Conservation (phyloP, 805 yeast genomes). For the Candida ovalis region DNA sequence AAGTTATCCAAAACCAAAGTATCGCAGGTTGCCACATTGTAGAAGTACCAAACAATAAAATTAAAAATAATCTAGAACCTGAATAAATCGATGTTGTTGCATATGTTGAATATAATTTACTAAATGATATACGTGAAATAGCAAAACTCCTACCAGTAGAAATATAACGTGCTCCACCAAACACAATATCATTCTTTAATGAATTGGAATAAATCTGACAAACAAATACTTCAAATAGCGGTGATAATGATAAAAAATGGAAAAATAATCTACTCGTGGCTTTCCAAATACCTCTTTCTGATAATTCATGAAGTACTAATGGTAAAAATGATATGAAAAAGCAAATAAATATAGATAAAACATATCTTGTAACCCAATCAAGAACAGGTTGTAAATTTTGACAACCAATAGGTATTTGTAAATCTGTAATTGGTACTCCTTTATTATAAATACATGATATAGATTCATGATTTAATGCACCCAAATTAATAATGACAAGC, state of each 20-base stretch:
- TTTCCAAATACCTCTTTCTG: constrained; percentile 80
- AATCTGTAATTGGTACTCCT: constrained; percentile 67
- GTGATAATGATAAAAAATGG: constrained; percentile 80
- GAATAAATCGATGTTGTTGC: constrained; percentile 72
- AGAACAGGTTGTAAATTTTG: constrained; percentile 81
- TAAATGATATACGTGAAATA: constrained; percentile 71
- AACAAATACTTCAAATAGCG: constrained; percentile 90
- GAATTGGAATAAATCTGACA: constrained; percentile 89
- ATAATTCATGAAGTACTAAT: constrained; percentile 76
- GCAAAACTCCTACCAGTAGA: constrained; percentile 96
- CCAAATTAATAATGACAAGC: constrained; percentile 73
- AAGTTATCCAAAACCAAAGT: constrained; percentile 54
- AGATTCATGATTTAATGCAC: constrained; percentile 71
- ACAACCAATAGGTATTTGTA: constrained; percentile 77
- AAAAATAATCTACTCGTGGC: constrained; percentile 66
- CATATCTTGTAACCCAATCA: constrained; percentile 86
- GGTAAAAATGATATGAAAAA: constrained; percentile 92
- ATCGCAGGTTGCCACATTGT: constrained; percentile 80
- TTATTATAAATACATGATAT: constrained; percentile 64
- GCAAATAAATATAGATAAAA: constrained; percentile 85
- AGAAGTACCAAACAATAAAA: constrained; percentile 69
- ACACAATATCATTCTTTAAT: constrained; percentile 66
- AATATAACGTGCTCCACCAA: constrained; percentile 90
- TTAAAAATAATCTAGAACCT: constrained; percentile 66
- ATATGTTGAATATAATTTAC: constrained; percentile 69